Base-by-base conservation (phyloP, 2,329 filamentous ascomycete genomes). In the Eurotiales sp. region DNA sequence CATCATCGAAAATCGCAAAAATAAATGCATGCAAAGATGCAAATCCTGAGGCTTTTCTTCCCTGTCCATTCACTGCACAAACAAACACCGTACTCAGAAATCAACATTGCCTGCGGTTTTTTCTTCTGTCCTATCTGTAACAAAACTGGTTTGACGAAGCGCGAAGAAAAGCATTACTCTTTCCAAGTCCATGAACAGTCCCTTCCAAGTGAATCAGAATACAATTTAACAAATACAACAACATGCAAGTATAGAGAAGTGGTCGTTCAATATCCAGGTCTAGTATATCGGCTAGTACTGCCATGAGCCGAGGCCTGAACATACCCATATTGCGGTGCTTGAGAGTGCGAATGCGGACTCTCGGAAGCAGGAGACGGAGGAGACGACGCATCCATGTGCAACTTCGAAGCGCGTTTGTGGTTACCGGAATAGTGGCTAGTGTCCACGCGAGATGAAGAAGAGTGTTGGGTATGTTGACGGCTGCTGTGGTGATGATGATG, bases 241-340 rank as follows among this genome's bases (percentile, higher is more conserved):
- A 5, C 5, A 27, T 27, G 25, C 5, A 27, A 10, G 25, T 27
- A 10, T 5, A 27, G 10, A 10, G 25, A 10, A 27, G n/a, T n/a
- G n/a, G 25, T 10, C 10, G 10, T 27, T 53, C 34, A 53, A 25
- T 49, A 53, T 19, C 51, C 46, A 39, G 39, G 40, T 27, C 47
- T 29, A n/a, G n/a, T n/a, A 40, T 53, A 53, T 34, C 51, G 45
- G 37, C 45, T 48, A 49, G n/a, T n/a, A n/a, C 17, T 53, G 8
- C 39, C 42, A 37, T 53, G 45, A 30, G 51, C n/a, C n/a, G n/a
- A n/a, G n/a, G n/a, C 27, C 12, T 29, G n/a, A 8, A 48, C 27
- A 30, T 49, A 53, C 5, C 45, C 51, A 19, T 46, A 41, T 15
- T 34, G 30, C 30, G 48, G 40, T n/a, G n/a, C n/a, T n/a, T n/a